A percentile compares a stretch with the other conserved stretches of the same genome.
Conservation (phyloP, 2,329 filamentous ascomycete genomes). For the Colletotrichum siamense region DNA sequence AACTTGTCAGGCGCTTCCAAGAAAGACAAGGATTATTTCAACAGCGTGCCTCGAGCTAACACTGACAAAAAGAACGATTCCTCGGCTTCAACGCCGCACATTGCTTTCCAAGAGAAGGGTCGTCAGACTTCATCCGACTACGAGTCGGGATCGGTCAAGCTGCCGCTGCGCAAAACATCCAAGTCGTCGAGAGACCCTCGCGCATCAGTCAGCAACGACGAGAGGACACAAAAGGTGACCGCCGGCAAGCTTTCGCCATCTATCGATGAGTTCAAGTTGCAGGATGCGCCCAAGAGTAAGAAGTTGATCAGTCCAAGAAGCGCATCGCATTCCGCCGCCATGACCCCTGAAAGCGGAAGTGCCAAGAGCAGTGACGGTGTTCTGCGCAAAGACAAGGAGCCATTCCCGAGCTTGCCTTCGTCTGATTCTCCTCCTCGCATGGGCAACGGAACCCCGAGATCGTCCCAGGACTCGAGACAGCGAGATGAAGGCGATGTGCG, state of each 20-base stretch:
- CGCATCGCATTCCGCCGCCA: conserved; percentile 48
- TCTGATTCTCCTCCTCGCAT: conserved; percentile 39
- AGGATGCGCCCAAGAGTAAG: conserved; percentile 77
- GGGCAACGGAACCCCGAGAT: conserved; percentile 48
- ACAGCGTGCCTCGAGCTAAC: conserved; percentile 43
- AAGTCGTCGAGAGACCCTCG: conserved; percentile 41
- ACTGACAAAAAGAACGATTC: conserved; percentile 55
- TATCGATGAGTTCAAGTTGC: conserved; percentile 74
- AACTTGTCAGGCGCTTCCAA: conserved; percentile 48
- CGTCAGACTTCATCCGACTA: conserved; percentile 68
- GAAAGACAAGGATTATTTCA: conserved; percentile 66
- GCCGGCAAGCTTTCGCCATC: conserved; percentile 44
- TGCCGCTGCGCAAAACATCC: conserved; percentile 52
- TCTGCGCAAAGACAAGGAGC: conserved; percentile 42
- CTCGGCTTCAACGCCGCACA: conserved; percentile 77
- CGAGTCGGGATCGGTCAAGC: conserved; percentile 50
- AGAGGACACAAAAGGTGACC: conserved; percentile 38
- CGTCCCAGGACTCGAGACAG: conserved; percentile 64
- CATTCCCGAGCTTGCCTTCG: conserved; percentile 13
- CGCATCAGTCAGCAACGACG: conserved; percentile 26
- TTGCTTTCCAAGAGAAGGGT: conserved; percentile 87
- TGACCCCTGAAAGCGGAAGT: conserved; percentile 41
- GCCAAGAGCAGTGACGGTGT: conserved; percentile 39
- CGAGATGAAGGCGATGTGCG: conserved; percentile 60
- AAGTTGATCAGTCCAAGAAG: conserved; percentile 48